These are phyloP conservation scores for Perilla frutescens DNA, from an alignment of 257 asterid genomes.

Conservation along the genomic window DNA sequence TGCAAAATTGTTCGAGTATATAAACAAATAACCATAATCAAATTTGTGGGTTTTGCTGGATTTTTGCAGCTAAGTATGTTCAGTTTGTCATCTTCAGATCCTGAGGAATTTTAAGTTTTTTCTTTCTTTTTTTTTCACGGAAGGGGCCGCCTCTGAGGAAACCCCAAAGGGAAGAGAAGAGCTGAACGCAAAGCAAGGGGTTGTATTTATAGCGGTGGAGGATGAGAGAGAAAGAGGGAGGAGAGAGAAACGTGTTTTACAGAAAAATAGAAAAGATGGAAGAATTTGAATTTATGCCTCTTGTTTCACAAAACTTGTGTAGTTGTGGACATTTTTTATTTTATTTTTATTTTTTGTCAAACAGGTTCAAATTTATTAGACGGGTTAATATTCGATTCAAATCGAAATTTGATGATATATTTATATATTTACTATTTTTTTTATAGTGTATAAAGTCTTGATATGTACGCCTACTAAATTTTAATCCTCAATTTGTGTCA, in stretches of 20 bases:
- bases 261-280: slow-evolving; percentile 12
- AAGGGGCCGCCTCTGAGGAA: slow-evolving; percentile 50
- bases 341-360: too few species aligned
- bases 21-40: slow-evolving; percentile 31
- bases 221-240: slow-evolving; percentile 31
- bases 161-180: slow-evolving; percentile 48
- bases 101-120: slow-evolving; percentile 35
- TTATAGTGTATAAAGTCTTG: too few species aligned
- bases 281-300: too few species aligned
- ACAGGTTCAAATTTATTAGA: too few species aligned
- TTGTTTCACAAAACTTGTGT: too few species aligned
- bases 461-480: too few species aligned
- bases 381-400: too few species aligned
- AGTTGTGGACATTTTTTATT: too few species aligned
- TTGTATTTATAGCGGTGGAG: slow-evolving; percentile 46
- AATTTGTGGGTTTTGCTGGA: slow-evolving; percentile 17
- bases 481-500: too few species aligned
- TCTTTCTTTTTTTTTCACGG: slow-evolving; percentile 29
- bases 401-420: too few species aligned
- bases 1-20: slow-evolving; percentile 34
- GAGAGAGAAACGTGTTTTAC: slow-evolving; percentile 32
- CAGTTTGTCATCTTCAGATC: slow-evolving; percentile 43
- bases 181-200: neutral
- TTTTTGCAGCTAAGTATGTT: slow-evolving; percentile 37
- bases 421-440: too few species aligned